These are phyloP conservation scores for Suillus luteus DNA, from an alignment of 768 basidiomycete species.

Conservation along the genomic window DNA sequence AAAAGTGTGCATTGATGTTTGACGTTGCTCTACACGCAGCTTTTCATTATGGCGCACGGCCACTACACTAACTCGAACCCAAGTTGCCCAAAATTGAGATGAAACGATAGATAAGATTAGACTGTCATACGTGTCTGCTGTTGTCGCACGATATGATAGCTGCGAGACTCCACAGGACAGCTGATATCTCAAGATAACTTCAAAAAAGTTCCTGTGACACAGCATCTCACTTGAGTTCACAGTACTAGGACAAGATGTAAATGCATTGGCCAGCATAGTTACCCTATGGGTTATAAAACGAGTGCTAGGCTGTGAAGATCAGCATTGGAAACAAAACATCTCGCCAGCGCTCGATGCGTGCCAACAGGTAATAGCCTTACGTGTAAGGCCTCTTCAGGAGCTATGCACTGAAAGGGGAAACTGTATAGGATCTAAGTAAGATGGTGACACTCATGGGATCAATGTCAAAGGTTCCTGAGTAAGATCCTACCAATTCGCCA, in stretches of 20 bases:
- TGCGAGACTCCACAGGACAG: constrained; percentile 6
- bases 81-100: constrained; percentile 22
- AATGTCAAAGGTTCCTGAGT: constrained; percentile 28
- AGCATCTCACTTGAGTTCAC: too few species aligned
- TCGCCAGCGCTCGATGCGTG: background rate
- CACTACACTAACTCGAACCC: constrained; percentile 14
- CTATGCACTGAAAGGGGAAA: constrained; percentile 1
- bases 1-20: constrained; percentile 28
- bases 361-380: constrained; percentile 9
- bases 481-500: constrained; percentile 17
- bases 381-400: constrained; percentile 4
- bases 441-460: constrained; percentile 13
- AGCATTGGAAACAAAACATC: constrained; percentile 16
- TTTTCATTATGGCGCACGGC: constrained; percentile 23
- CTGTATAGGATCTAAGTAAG: constrained; percentile 7
- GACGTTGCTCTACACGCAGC: constrained; percentile 27
- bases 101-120: constrained; percentile 5
- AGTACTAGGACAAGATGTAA: too few species aligned
- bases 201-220: too few species aligned
- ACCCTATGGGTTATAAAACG: too few species aligned
- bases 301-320: constrained; percentile 10
- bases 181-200: too few species aligned
- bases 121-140: background rate
- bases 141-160: constrained; percentile 3
- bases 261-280: too few species aligned